Percentiles rank a stretch among this genome's conserved stretches.
These are phyloP conservation scores for Jamesozyma hellenica DNA, from an alignment of 805 yeast genomes.

Conservation along the genomic window DNA sequence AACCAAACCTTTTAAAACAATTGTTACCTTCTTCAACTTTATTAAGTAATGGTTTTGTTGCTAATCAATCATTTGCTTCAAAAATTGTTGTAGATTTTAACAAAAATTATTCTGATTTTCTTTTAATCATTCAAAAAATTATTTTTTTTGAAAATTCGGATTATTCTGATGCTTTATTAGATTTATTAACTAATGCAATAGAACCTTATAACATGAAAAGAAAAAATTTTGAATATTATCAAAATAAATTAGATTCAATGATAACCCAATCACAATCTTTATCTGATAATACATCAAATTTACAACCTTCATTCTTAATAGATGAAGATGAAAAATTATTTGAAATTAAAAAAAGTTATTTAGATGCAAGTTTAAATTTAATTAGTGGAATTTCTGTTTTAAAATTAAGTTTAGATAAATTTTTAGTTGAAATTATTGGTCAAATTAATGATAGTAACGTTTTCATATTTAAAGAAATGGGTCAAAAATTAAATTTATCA, in stretches of 20 bases:
- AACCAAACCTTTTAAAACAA: conserved; percentile 37
- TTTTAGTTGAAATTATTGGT: conserved; percentile 9
- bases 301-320: conserved; percentile 41
- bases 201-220: conserved; percentile 45
- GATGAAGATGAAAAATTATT: conserved; percentile 72
- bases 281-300: conserved; percentile 35
- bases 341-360: conserved; percentile 55
- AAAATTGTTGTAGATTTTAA: conserved; percentile 12
- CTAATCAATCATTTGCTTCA: conserved; percentile 58
- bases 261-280: conserved; percentile 41
- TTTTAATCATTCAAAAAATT: conserved; percentile 8
- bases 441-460: conserved; percentile 20
- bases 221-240: conserved; percentile 50
- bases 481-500: conserved; percentile 5
- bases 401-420: conserved; percentile 15
- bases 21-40: conserved; percentile 38
- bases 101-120: conserved; percentile 12
- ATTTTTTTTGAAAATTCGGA: conserved; percentile 9
- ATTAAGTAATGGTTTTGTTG: conserved; percentile 47
- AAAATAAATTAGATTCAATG: conserved; percentile 54
- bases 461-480: conserved; percentile 12
- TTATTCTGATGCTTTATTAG: conserved; percentile 9
- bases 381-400: conserved; percentile 36
- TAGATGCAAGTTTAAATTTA: conserved; percentile 47
- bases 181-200: conserved; percentile 32